Conservation (phyloP, 2,329 filamentous ascomycete species). For the Bipolaris gigantea region DNA sequence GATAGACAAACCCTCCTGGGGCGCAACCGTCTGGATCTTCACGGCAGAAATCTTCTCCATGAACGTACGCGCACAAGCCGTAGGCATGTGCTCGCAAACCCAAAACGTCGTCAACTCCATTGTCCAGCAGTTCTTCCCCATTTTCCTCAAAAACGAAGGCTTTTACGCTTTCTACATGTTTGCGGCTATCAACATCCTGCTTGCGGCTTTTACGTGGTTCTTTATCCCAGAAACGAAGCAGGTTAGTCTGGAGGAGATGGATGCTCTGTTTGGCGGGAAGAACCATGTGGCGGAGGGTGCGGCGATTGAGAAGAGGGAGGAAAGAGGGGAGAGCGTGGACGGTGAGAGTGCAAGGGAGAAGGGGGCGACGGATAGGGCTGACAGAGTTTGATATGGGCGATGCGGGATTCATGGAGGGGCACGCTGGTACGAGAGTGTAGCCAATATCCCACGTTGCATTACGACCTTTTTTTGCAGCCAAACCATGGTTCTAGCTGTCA, state of each 20-base stretch:
- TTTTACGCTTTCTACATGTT: constrained; percentile 62
- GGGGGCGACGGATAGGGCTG: constrained; percentile 18
- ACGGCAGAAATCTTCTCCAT: constrained; percentile 70
- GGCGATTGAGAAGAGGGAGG: constrained; percentile 49
- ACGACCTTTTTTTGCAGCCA: not conserved
- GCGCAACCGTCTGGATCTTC: constrained; percentile 72
- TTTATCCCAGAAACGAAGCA: constrained; percentile 50
- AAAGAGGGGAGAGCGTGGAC: constrained; percentile 26
- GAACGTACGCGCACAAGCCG: constrained; percentile 71
- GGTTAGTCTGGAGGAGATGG: constrained; percentile 59
- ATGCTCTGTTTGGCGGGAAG: constrained; percentile 58
- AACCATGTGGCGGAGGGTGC: constrained; percentile 60
- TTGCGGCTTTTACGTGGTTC: constrained; percentile 48
- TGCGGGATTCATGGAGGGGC: not conserved
- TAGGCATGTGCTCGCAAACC: constrained; percentile 64
- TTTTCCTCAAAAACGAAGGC: constrained; percentile 62
- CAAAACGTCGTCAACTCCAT: constrained; percentile 66
- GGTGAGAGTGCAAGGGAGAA: constrained; percentile 28
- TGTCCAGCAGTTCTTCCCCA: constrained; percentile 71
- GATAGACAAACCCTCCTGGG: constrained; percentile 68
- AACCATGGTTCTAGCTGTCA: not conserved
- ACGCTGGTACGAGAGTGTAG: not conserved
- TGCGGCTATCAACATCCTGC: constrained; percentile 50
- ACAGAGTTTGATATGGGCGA: not conserved
- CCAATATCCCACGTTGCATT: not conserved